These are phyloP conservation scores for Inga laurina DNA, from an alignment of 306 rosid genomes.

Conservation along the genomic window DNA sequence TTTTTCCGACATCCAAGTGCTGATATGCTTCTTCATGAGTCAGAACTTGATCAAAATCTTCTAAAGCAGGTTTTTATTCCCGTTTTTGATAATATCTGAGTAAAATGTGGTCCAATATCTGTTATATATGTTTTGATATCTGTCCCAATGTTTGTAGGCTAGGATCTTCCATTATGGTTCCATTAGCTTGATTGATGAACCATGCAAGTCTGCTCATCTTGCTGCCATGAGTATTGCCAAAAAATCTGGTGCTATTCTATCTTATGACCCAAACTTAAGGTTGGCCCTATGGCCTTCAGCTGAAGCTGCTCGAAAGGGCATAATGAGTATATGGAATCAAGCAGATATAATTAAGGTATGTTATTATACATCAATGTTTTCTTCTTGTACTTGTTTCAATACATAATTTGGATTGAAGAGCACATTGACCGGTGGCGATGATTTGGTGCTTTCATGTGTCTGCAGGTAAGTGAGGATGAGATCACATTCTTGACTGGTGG, in stretches of 20 bases:
- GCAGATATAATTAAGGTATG: slow-evolving; percentile 86
- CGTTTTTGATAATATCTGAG: neutral
- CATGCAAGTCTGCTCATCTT: slow-evolving; percentile 78
- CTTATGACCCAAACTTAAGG: slow-evolving; percentile 93
- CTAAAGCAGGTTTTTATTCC: slow-evolving; percentile 51
- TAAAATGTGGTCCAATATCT: neutral
- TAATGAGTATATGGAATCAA: slow-evolving; percentile 83
- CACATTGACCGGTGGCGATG: neutral
- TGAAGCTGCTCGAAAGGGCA: slow-evolving; percentile 70
- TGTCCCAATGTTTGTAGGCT: slow-evolving; percentile 56
- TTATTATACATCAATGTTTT: neutral
- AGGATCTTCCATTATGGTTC: slow-evolving; percentile 88
- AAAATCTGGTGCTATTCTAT: slow-evolving; percentile 76
- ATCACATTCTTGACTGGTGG: slow-evolving; percentile 72
- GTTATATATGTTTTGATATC: neutral
- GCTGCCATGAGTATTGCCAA: slow-evolving; percentile 81
- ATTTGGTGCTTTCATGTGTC: slow-evolving; percentile 24
- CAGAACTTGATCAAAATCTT: slow-evolving; percentile 73
- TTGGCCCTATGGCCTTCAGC: slow-evolving; percentile 85
- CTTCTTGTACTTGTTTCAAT: neutral
- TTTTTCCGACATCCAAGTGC: slow-evolving; percentile 95
- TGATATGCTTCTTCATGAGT: slow-evolving; percentile 84
- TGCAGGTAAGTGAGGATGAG: slow-evolving; percentile 85
- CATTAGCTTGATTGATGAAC: slow-evolving; percentile 91
- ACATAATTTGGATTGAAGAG: neutral